These are phyloP conservation scores for Stromatinia cepivora DNA, from an alignment of 2,329 filamentous ascomycete species.

Conservation along the genomic window DNA sequence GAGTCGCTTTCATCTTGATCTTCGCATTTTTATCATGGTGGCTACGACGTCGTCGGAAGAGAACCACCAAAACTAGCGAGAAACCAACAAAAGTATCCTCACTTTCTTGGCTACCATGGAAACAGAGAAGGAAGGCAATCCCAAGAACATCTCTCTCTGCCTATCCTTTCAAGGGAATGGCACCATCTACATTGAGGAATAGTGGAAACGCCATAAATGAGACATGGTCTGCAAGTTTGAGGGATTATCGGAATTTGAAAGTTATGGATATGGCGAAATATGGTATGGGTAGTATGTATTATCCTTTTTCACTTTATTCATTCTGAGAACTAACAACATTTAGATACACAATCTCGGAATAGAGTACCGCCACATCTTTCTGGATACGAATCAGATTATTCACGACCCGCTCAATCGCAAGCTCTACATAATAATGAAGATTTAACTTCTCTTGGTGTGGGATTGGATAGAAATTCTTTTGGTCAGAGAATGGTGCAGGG, in stretches of 20 bases:
- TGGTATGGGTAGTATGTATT: background rate
- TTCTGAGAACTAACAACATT: background rate
- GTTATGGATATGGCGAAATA: background rate
- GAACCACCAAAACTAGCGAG: background rate
- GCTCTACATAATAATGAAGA: background rate
- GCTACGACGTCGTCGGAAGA: background rate
- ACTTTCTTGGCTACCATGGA: background rate
- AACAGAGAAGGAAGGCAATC: background rate
- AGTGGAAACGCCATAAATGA: background rate
- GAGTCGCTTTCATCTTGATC: constrained; percentile 2
- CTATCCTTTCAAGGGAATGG: constrained; percentile 6
- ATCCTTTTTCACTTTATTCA: background rate
- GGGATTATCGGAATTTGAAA: background rate
- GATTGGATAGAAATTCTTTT: background rate
- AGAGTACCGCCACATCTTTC: background rate
- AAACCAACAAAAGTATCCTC: background rate
- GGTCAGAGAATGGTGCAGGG: background rate
- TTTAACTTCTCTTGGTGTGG: background rate
- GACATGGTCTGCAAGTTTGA: background rate
- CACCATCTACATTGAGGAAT: background rate
- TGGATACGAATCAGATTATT: background rate
- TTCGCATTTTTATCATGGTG: background rate
- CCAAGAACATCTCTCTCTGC: background rate
- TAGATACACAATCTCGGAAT: background rate
- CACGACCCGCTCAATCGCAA: background rate